These are phyloP conservation scores for Cinchona pubescens DNA, from an alignment of 257 asterid species.

Conservation along the genomic window DNA sequence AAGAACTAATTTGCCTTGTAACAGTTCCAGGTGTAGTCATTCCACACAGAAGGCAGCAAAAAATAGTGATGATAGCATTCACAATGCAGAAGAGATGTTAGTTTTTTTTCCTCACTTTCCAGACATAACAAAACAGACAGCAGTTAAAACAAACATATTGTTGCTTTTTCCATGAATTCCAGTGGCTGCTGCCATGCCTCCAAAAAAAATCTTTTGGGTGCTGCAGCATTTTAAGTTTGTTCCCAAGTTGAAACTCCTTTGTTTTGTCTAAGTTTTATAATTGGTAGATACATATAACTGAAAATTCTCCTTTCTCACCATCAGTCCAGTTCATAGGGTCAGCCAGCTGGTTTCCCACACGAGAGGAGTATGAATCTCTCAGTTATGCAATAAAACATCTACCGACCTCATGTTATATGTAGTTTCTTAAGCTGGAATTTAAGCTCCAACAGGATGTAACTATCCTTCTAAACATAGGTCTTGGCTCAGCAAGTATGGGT, in stretches of 20 bases:
- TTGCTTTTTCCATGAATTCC: background rate
- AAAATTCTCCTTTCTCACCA: background rate
- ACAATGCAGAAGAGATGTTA: too few species aligned
- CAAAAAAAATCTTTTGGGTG: background rate
- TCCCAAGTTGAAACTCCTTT: background rate
- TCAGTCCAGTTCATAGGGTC: background rate
- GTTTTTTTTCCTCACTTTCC: too few species aligned
- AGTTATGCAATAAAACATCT: background rate
- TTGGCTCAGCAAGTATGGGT: background rate
- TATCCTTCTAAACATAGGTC: background rate
- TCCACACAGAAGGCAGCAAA: background rate
- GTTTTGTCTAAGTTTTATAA: background rate
- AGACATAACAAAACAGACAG: too few species aligned
- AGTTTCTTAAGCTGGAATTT: background rate
- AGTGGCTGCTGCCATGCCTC: too few species aligned
- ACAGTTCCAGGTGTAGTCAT: background rate
- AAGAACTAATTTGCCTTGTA: background rate
- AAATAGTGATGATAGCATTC: too few species aligned
- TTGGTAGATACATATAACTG: background rate
- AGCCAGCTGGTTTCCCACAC: background rate
- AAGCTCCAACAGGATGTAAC: background rate
- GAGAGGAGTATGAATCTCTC: too few species aligned
- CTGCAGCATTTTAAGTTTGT: too few species aligned
- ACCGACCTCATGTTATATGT: background rate
- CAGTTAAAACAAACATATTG: background rate